Base-by-base conservation (phyloP, 2,329 filamentous ascomycete species). In the Ambrosiella xylebori region DNA sequence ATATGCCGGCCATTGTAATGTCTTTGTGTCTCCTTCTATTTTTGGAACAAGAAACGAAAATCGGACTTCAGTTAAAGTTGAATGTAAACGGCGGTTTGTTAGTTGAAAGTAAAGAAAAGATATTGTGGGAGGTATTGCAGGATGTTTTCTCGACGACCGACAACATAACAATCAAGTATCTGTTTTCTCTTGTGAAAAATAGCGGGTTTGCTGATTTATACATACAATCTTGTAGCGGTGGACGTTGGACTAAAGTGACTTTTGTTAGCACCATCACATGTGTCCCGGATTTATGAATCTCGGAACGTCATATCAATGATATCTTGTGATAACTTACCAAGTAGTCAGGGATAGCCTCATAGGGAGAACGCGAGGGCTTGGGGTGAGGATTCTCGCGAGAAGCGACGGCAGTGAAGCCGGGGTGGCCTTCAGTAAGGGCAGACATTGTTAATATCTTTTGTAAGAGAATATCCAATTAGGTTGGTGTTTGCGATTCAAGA, bases 261-360 rank as follows among this genome's bases (percentile, higher is more conserved):
- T 7, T 51, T 35, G 47, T 51, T 51, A 51, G 47, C 47, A 51
- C 13, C 39, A 41, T 12, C n/a, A 11, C 35, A 36, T 35, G 1
- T 15, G 41, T 36, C 37, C 37, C 38, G 47, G 27, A 5, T 27
- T 27, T 27, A 27, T 27, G 27, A 27, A 27, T 27, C 27, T 27
- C 3, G 4, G 3, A 27, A 27, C 27, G 27, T 4, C 27, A 27
- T 27, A 56, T 17, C 7, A 44, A 13, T 40, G 11, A 44, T 5
- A 41, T 41, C 35, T 54, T 38, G n/a, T 9, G 13, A 45, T 39
- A 12, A 56, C 59, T 61, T 61, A 61, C 59, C 63, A 88, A 72
- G 73, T 84, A 88, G 72, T 88, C 84, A 64, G 81, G 82, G 56
- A 86, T 81, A 41, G 79, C 76, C 64, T 78, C 74, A 71, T 84